phyloP scores from a whole-genome alignment of 1,284 basidiomycete genomes.

The Microbotryum saponariae region DNA sequence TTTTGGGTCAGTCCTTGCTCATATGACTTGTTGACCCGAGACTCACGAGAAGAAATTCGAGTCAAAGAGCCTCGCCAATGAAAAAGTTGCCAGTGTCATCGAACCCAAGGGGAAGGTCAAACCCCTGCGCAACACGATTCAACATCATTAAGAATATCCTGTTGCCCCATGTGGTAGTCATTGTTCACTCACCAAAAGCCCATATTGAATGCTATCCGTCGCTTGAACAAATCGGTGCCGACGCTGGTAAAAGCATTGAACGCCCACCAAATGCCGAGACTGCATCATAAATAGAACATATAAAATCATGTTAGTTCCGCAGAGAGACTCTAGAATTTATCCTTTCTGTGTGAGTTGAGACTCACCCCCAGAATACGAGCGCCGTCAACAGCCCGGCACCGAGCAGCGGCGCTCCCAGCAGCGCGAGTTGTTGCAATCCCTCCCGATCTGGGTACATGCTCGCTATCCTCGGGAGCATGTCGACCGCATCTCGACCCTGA shows the following conservation, averaged over 20 bases:
- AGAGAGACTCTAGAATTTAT: neutral
- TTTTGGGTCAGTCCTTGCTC: neutral
- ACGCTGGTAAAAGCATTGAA: constrained; percentile 31
- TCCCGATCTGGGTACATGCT: constrained; percentile 10
- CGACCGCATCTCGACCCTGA: constrained; percentile 25
- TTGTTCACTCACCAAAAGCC: constrained; percentile 14
- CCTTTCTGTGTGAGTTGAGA: neutral
- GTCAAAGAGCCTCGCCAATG: constrained; percentile 31
- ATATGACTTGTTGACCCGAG: neutral
- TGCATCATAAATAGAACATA: neutral
- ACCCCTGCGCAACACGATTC: constrained; percentile 3
- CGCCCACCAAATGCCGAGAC: constrained; percentile 35
- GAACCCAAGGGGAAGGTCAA: constrained; percentile 34
- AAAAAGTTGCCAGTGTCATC: constrained; percentile 34
- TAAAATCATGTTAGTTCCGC: neutral
- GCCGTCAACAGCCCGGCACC: constrained; percentile 32
- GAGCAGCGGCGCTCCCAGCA: constrained; percentile 24
- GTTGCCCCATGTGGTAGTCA: neutral
- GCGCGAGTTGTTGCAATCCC: constrained; percentile 11
- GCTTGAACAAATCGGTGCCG: constrained; percentile 17
- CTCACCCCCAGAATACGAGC: constrained; percentile 33
- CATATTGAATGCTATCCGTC: constrained; percentile 29
- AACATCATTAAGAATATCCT: constrained; percentile 7
- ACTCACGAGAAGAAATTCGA: constrained; percentile 34
- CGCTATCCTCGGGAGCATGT: constrained; percentile 30